A percentile compares a stretch with the other conserved stretches of the same genome.
Conservation (phyloP, 768 basidiomycete genomes). For the Hygrocybe coccinea region DNA sequence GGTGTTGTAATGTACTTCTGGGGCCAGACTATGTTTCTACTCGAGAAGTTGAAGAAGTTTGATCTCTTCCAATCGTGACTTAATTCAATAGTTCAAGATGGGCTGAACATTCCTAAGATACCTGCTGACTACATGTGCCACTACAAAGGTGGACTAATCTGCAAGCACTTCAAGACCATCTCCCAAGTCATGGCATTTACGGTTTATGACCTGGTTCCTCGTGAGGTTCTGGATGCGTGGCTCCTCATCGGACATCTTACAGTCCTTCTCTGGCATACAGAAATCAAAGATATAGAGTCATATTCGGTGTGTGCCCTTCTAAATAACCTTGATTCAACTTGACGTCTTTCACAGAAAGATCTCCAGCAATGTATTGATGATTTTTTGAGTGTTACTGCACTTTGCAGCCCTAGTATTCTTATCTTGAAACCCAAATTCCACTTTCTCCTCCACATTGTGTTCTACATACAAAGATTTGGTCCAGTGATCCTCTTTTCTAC, state of each 20-base stretch:
- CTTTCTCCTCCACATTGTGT: conserved; percentile 24
- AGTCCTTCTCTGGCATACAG: conserved; percentile 27
- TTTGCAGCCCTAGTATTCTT: conserved; percentile 22
- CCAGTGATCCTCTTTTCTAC: conserved; percentile 32
- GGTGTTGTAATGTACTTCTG: conserved; percentile 35
- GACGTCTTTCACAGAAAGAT: conserved; percentile 3
- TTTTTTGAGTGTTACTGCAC: conserved; percentile 10
- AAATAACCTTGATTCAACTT: neutral
- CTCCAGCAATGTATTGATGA: conserved; percentile 21
- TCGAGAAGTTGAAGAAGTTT: conserved; percentile 21
- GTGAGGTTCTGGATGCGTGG: conserved; percentile 20
- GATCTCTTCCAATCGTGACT: conserved; percentile 21
- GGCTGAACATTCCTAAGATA: conserved; percentile 23
- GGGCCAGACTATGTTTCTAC: conserved; percentile 17
- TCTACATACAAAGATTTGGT: conserved; percentile 31
- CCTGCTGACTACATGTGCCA: conserved; percentile 28
- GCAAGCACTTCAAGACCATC: conserved; percentile 26
- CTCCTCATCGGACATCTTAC: conserved; percentile 15
- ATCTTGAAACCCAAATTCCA: conserved; percentile 32
- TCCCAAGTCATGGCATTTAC: conserved; percentile 27
- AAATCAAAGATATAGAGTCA: conserved; percentile 19
- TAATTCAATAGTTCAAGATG: conserved; percentile 19
- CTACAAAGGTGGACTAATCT: conserved; percentile 28
- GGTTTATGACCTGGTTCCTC: conserved; percentile 22
- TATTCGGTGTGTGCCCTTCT: conserved; percentile 22